These are phyloP conservation scores for Nakataea oryzae DNA, from an alignment of 2,329 filamentous ascomycete species.

Conservation along the genomic window DNA sequence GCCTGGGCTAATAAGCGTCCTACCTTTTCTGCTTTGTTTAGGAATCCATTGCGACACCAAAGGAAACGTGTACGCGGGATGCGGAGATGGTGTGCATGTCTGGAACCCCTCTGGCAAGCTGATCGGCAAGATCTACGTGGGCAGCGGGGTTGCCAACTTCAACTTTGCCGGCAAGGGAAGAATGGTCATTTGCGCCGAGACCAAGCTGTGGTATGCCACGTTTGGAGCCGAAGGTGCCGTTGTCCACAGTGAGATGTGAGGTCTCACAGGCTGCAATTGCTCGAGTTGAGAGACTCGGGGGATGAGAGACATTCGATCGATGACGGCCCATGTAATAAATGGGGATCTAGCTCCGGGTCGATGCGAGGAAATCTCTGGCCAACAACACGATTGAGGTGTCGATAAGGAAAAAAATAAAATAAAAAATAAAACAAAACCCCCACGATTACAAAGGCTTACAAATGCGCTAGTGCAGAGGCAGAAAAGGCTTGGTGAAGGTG, in stretches of 20 bases:
- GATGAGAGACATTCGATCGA: too few species aligned
- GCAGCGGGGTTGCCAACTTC: constrained; percentile 36
- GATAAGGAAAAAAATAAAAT: too few species aligned
- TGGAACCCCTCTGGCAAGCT: constrained; percentile 36
- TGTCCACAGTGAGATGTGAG: constrained; percentile 15
- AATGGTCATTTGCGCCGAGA: constrained; percentile 31
- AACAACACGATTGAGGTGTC: too few species aligned
- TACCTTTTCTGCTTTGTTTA: too few species aligned
- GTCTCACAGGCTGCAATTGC: constrained; percentile 17
- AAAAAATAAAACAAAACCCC: too few species aligned
- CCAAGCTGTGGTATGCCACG: constrained; percentile 27
- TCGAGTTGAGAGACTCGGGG: neutral
- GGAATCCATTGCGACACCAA: constrained; percentile 43
- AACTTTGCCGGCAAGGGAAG: constrained; percentile 31
- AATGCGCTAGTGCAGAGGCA: too few species aligned
- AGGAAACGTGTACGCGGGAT: constrained; percentile 44
- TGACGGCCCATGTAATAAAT: too few species aligned
- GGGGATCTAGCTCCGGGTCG: too few species aligned
- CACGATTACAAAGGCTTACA: too few species aligned
- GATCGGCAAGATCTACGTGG: constrained; percentile 46
- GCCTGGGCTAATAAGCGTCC: too few species aligned
- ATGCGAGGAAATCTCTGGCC: too few species aligned
- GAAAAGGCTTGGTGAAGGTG: too few species aligned
- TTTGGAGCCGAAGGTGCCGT: constrained; percentile 15
- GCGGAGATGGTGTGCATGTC: constrained; percentile 39